Evolutionary conservation across 2,329 filamentous ascomycete species (phyloP), one percentile per base, ranked within the genome.

Genomic region (Botryotinia narcissicola): DNA sequence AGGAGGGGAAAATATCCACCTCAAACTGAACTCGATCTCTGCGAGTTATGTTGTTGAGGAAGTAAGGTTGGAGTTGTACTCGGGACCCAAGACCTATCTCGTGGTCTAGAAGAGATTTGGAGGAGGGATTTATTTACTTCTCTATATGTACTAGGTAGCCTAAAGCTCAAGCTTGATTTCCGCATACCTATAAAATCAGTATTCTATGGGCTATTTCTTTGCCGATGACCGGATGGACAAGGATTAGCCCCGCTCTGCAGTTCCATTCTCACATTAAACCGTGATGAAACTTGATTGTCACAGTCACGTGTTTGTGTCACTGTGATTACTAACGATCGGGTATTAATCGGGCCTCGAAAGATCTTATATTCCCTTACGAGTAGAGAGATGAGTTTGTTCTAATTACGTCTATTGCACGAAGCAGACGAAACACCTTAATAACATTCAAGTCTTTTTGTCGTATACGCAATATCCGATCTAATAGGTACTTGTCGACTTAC

Each of bases 1-100:
- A 71, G 32, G 71, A 61, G 54, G 71, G 20, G 46, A 59, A 57
- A 59, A 69, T 61, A 73, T 73, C 18, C 37, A 69, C 63, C 61
- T 42, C 46, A 29, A 54, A 54, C 12, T 25, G 22, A 67, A 54
- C 44, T 72, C 40, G 40, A 60, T 68, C 37, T 67, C 25, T 72
- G 40, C 61, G 46, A 48, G 62, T 35, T 72, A n/a, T 66, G 22
- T 44, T 66, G 46, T n/a, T 35, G 20, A n/a, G n/a, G 35, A 51
- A 44, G 54, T 5, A 18, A 51, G 29, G 3, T 16, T 42, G 32
- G 18, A 51, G 69, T 20, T 57, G 35, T 71, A 71, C 59, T 71
- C 48, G 48, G 48, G 48, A 42, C 12, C 42, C 48, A 32, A 42
- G 35, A 69, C 10, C 18, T 69, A 32, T 57, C 48, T 42, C 66